Evolutionary conservation across 1,284 basidiomycete species (phyloP).

Genomic region (Chalciporus sp.): DNA sequence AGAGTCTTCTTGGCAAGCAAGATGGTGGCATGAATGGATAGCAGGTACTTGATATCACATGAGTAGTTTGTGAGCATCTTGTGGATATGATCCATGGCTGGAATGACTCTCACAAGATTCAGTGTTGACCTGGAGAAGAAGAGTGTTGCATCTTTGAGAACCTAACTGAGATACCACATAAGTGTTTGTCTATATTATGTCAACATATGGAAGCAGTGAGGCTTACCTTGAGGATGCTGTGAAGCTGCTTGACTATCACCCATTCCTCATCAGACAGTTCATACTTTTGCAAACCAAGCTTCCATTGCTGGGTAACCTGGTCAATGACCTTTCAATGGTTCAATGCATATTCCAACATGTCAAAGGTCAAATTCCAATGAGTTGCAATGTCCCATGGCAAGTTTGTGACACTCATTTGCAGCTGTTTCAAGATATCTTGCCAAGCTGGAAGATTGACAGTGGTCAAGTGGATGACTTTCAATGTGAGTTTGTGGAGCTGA

Average conservation of each 20-base stretch:
- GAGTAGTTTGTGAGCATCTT: slow-evolving; percentile 17
- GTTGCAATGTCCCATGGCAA: slow-evolving; percentile 29
- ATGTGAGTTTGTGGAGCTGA: slow-evolving; percentile 18
- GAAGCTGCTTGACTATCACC: background rate
- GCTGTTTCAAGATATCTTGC: background rate
- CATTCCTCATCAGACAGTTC: no score
- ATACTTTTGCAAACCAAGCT: background rate
- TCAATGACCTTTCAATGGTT: background rate
- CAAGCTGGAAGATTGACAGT: slow-evolving; percentile 20
- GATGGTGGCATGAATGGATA: background rate
- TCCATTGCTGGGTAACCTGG: background rate
- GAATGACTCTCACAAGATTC: slow-evolving; percentile 34
- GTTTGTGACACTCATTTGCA: slow-evolving; percentile 1
- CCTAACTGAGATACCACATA: slow-evolving; percentile 3
- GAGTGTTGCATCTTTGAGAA: slow-evolving; percentile 35
- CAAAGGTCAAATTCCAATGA: slow-evolving; percentile 12
- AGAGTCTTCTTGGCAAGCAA: background rate
- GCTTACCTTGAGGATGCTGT: background rate
- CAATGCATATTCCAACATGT: background rate
- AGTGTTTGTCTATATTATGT: no score
- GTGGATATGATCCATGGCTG: slow-evolving; percentile 39
- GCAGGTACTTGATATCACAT: background rate
- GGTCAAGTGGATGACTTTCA: slow-evolving; percentile 18
- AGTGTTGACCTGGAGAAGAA: slow-evolving; percentile 33
- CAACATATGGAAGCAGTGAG: background rate